Conservation (phyloP, 306 rosid species). For the Vigna angularis region DNA sequence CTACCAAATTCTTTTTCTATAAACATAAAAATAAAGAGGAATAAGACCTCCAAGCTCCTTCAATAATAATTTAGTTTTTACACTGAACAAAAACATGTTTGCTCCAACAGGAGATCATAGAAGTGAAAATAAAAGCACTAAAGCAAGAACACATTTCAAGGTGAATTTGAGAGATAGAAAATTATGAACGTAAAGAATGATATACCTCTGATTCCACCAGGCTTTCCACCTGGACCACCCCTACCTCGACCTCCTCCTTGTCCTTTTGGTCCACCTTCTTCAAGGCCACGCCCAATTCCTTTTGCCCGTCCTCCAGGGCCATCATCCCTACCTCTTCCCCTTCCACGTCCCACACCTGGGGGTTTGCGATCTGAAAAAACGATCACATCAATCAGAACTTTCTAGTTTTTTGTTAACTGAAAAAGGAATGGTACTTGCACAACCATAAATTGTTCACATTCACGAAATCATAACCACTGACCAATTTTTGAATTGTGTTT, state of each 20-base stretch:
- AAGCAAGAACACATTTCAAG: neutral
- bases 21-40: neutral
- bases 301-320: slow-evolving; percentile 81
- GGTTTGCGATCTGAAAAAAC: slow-evolving; percentile 84
- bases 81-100: neutral
- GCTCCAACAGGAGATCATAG: neutral
- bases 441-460: slow-evolving; percentile 4
- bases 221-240: slow-evolving; percentile 80
- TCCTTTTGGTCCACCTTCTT: slow-evolving; percentile 84
- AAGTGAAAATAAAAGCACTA: slow-evolving; percentile 21
- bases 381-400: slow-evolving; percentile 21
- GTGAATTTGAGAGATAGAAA: slow-evolving; percentile 4
- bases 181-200: slow-evolving; percentile 17
- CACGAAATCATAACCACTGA: neutral
- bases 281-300: slow-evolving; percentile 93
- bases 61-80: slow-evolving; percentile 18
- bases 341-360: slow-evolving; percentile 97
- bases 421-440: slow-evolving; percentile 13
- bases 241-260: slow-evolving; percentile 89
- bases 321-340: slow-evolving; percentile 96
- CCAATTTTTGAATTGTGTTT: too few species aligned
- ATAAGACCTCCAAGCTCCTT: slow-evolving; percentile 2
- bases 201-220: slow-evolving; percentile 89
- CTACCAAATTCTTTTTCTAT: neutral
- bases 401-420: slow-evolving; percentile 4